Percentiles rank a stretch among this genome's conserved stretches.
phyloP scores from a whole-genome alignment of 2,329 filamentous ascomycete genomes.

The Arthrobotrys sphaeroides region DNA sequence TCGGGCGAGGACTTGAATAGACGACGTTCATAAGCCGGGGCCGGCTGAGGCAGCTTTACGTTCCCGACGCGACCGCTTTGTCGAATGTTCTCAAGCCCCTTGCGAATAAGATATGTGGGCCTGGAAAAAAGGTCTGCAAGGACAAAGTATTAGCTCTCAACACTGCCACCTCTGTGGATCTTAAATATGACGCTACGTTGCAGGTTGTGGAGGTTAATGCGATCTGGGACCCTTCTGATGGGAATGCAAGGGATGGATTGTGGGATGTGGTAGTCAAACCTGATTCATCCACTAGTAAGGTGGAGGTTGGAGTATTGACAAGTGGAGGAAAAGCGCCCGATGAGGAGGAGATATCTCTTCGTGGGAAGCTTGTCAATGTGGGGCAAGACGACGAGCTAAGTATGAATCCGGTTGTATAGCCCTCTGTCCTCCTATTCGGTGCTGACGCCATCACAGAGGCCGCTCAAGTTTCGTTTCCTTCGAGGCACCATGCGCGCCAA shows the following conservation, averaged over 20 bases:
- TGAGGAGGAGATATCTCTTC: constrained; percentile 53
- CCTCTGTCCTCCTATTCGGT: neutral
- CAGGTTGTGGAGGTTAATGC: constrained; percentile 52
- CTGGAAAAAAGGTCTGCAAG: constrained; percentile 26
- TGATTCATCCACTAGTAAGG: constrained; percentile 4
- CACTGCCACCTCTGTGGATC: constrained; percentile 55
- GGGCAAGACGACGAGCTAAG: constrained; percentile 53
- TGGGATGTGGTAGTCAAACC: constrained; percentile 35
- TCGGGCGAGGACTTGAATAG: neutral
- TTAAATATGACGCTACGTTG: constrained; percentile 55
- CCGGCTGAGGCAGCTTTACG: constrained; percentile 28
- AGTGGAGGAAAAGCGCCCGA: constrained; percentile 45
- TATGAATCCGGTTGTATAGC: constrained; percentile 11
- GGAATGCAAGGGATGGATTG: constrained; percentile 34
- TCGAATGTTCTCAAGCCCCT: constrained; percentile 13
- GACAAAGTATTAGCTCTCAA: constrained; percentile 35
- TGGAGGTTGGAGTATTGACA: constrained; percentile 56
- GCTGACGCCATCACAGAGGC: constrained; percentile 50
- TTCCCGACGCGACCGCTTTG: neutral
- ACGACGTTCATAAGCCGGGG: constrained; percentile 10
- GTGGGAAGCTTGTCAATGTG: constrained; percentile 54
- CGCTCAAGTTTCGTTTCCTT: constrained; percentile 55
- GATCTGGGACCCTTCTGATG: constrained; percentile 50
- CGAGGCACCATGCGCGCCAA: constrained; percentile 53
- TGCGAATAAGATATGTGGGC: constrained; percentile 28